Evolutionary conservation across 2,329 filamentous ascomycete genomes (phyloP).

Genomic region (Aspergillus nomiae): DNA sequence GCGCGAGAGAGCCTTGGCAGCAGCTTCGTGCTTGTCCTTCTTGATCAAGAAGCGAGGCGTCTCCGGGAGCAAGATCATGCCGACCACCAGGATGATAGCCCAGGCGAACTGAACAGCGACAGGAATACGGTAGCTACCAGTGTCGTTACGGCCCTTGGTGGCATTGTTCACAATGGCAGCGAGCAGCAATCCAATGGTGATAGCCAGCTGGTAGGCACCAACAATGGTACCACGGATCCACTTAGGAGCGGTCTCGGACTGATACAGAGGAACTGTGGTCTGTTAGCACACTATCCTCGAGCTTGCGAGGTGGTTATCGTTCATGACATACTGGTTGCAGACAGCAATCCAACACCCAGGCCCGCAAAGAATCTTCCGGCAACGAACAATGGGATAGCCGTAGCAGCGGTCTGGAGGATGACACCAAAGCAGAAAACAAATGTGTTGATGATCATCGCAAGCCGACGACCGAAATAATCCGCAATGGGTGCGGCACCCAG

Average conservation of each 20-base stretch:
- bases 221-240: conserved; percentile 77
- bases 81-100: conserved; percentile 71
- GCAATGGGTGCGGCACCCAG: conserved; percentile 66
- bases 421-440: conserved; percentile 39
- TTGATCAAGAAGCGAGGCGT: conserved; percentile 84
- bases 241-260: conserved; percentile 73
- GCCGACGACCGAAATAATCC: conserved; percentile 44
- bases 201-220: conserved; percentile 77
- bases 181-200: conserved; percentile 74
- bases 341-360: conserved; percentile 73
- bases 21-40: conserved; percentile 66
- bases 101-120: conserved; percentile 78
- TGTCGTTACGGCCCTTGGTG: conserved; percentile 63
- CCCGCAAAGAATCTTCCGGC: conserved; percentile 53
- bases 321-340: conserved; percentile 66
- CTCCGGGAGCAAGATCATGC: conserved; percentile 76
- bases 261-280: conserved; percentile 60
- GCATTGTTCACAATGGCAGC: conserved; percentile 73
- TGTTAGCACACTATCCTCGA: conserved; percentile 5
- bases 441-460: conserved; percentile 42
- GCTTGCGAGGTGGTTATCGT: not conserved
- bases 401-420: conserved; percentile 34
- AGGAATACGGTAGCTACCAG: conserved; percentile 73
- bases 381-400: conserved; percentile 42
- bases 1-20: conserved; percentile 62